Percentiles rank a stretch among this genome's conserved stretches.
These are phyloP conservation scores for Solanum tarijense DNA, from an alignment of 257 asterid species.

Conservation along the genomic window DNA sequence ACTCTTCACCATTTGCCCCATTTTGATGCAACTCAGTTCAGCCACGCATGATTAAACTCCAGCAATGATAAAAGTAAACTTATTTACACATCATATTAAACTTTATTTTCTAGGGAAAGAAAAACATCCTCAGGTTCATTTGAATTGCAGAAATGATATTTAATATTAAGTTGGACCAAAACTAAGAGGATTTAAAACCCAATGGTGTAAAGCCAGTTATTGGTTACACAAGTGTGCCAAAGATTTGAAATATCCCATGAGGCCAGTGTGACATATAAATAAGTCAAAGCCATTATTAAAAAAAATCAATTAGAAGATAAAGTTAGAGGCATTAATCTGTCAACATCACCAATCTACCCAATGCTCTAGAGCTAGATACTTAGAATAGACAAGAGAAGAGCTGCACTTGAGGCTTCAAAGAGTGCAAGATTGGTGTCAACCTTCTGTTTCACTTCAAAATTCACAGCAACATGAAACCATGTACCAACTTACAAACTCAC, in stretches of 20 bases:
- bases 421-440: neutral
- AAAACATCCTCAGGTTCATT: neutral
- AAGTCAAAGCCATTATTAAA: neutral
- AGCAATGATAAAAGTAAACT: neutral
- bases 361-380: neutral
- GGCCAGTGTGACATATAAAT: neutral
- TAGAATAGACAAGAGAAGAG: neutral
- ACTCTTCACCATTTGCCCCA: neutral
- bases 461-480: neutral
- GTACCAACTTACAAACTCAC: neutral
- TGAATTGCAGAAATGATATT: neutral
- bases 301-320: neutral
- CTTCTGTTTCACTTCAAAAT: neutral
- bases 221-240: neutral
- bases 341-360: neutral
- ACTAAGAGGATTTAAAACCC: neutral
- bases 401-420: neutral
- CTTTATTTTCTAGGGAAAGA: neutral
- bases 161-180: neutral
- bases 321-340: neutral
- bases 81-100: neutral
- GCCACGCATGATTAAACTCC: neutral
- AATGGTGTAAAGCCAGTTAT: neutral
- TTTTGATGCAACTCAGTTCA: neutral
- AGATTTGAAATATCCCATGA: neutral